A percentile compares a stretch with the other conserved stretches of the same genome.
phyloP scores from a whole-genome alignment of 2,329 filamentous ascomycete species.

The Penicillium sp. region DNA sequence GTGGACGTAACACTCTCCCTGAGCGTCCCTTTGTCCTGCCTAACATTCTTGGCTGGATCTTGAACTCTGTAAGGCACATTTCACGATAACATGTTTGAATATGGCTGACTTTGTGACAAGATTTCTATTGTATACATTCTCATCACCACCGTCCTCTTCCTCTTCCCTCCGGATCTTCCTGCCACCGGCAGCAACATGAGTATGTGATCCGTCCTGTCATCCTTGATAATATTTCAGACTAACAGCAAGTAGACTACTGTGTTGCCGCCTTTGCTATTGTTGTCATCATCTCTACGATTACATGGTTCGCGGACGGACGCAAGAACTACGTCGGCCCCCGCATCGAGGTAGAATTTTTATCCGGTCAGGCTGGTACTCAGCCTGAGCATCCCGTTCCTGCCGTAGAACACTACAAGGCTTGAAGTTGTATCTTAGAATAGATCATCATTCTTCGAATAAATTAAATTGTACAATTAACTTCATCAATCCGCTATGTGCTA shows the following conservation, averaged over 20 bases:
- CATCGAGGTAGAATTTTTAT: slow-evolving; percentile 41
- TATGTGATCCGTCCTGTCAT: slow-evolving; percentile 32
- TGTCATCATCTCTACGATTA: slow-evolving; percentile 54
- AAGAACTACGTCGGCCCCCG: slow-evolving; percentile 59
- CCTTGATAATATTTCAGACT: not conserved
- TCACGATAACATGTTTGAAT: not conserved
- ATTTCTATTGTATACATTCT: slow-evolving; percentile 59
- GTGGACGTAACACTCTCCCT: slow-evolving; percentile 65
- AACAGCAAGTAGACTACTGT: slow-evolving; percentile 37
- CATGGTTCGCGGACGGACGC: slow-evolving; percentile 60
- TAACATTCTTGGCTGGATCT: slow-evolving; percentile 56
- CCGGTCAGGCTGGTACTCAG: slow-evolving; percentile 21
- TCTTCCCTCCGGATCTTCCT: slow-evolving; percentile 67
- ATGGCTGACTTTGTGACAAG: slow-evolving; percentile 46
- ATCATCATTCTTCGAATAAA: not conserved
- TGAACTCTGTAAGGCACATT: slow-evolving; percentile 50
- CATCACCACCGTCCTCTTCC: slow-evolving; percentile 71
- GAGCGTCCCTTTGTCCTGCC: slow-evolving; percentile 59
- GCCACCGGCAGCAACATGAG: slow-evolving; percentile 69
- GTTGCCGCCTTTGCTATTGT: slow-evolving; percentile 58
- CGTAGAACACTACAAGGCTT: slow-evolving; percentile 16
- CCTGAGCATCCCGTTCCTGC: slow-evolving; percentile 18
- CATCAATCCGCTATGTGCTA: not conserved
- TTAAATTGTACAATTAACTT: not conserved
- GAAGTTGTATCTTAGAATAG: not conserved